Evolutionary conservation across 805 yeast genomes (phyloP).

Genomic region (Saccharomycopsis sp.): DNA sequence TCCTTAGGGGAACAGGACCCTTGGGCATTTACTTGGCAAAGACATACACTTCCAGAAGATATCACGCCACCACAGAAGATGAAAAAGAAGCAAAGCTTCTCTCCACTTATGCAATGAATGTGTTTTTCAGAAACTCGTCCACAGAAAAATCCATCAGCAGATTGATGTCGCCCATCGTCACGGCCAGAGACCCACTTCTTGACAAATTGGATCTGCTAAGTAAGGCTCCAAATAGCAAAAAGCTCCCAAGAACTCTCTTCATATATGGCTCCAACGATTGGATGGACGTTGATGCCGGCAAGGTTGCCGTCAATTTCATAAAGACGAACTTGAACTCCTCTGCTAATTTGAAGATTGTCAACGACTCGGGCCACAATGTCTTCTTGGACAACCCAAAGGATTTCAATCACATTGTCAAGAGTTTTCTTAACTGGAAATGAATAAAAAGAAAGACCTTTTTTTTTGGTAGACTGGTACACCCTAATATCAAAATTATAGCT

Average conservation of each 20-base stretch:
- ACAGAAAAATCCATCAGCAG: slow-evolving; percentile 19
- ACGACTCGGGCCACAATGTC: slow-evolving; percentile 65
- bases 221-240: too few species aligned
- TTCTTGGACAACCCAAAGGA: slow-evolving; percentile 54
- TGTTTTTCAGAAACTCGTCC: slow-evolving; percentile 26
- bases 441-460: too few species aligned
- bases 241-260: slow-evolving; percentile 24
- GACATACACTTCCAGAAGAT: slow-evolving; percentile 25
- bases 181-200: slow-evolving; percentile 56
- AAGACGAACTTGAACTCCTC: slow-evolving; percentile 18
- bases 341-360: slow-evolving; percentile 28
- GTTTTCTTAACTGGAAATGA: slow-evolving; percentile 27
- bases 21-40: slow-evolving; percentile 28
- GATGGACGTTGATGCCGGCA: slow-evolving; percentile 56
- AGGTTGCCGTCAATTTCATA: slow-evolving; percentile 8
- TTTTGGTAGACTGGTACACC: too few species aligned
- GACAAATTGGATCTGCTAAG: too few species aligned
- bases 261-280: slow-evolving; percentile 66
- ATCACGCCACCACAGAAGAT: slow-evolving; percentile 23
- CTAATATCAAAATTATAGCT: too few species aligned
- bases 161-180: slow-evolving; percentile 40
- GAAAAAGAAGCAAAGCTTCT: slow-evolving; percentile 26
- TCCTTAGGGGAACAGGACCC: slow-evolving; percentile 27
- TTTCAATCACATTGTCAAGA: slow-evolving; percentile 41
- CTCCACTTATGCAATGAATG: slow-evolving; percentile 28